Conservation (phyloP, 805 yeast species). For the Ogataea methylovora region DNA sequence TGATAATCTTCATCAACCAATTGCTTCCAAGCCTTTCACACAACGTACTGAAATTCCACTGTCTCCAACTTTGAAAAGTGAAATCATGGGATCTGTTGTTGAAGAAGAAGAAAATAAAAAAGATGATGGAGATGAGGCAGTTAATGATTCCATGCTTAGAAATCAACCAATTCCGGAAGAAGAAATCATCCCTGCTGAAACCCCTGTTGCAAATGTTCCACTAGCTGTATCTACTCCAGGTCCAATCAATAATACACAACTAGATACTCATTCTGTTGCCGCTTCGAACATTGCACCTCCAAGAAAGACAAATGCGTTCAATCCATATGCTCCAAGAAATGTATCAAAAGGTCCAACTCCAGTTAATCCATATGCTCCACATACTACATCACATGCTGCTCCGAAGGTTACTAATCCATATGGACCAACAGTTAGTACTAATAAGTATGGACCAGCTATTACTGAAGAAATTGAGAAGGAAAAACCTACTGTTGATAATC, state of each 20-base stretch:
- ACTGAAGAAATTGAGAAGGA: too few species aligned
- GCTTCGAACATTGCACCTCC: too few species aligned
- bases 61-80: conserved; percentile 6
- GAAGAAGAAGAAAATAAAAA: too few species aligned
- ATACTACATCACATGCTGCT: neutral
- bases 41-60: conserved; percentile 2
- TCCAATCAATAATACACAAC: too few species aligned
- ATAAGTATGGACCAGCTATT: too few species aligned
- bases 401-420: conserved; percentile 14
- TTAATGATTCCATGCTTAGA: too few species aligned
- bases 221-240: too few species aligned
- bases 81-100: conserved; percentile 2
- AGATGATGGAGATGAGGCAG: too few species aligned
- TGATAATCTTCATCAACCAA: conserved; percentile 8
- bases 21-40: conserved; percentile 7
- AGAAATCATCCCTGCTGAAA: neutral
- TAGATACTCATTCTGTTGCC: too few species aligned
- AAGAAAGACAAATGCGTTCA: neutral
- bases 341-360: neutral
- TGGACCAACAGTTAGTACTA: conserved; percentile 9
- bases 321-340: conserved; percentile 3
- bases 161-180: neutral
- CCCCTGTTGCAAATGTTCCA: neutral
- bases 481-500: too few species aligned
- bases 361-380: conserved; percentile 1